Conservation (phyloP, 805 yeast species). For the Huiozyma sinensis region DNA sequence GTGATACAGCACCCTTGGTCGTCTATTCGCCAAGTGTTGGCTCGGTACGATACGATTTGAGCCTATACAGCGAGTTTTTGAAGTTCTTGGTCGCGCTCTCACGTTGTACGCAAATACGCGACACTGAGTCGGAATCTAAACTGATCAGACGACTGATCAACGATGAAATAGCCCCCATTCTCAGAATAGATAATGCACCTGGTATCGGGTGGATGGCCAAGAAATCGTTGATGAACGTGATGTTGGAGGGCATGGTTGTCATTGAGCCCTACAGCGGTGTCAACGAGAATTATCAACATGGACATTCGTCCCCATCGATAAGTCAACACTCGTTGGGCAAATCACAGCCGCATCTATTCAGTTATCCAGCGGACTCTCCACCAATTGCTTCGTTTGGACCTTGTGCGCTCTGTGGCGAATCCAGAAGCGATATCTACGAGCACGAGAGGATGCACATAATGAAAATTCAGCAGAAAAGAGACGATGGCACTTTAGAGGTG, state of each 20-base stretch:
- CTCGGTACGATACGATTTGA: constrained; percentile 34
- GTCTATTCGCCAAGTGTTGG: constrained; percentile 34
- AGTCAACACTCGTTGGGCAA: neutral
- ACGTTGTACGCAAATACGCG: constrained; percentile 27
- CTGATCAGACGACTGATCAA: constrained; percentile 54
- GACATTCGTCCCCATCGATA: constrained; percentile 10
- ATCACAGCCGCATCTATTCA: constrained; percentile 31
- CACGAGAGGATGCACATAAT: constrained; percentile 70
- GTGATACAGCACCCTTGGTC: constrained; percentile 4
- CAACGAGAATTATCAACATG: constrained; percentile 57
- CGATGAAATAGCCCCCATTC: constrained; percentile 73
- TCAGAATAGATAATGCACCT: constrained; percentile 53
- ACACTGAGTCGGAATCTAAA: constrained; percentile 34
- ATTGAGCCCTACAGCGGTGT: constrained; percentile 82
- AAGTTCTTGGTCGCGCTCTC: constrained; percentile 30
- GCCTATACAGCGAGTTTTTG: constrained; percentile 30
- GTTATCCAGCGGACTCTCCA: constrained; percentile 38
- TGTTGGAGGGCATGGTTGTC: constrained; percentile 70
- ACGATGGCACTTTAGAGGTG: constrained; percentile 21
- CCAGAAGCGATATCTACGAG: constrained; percentile 54
- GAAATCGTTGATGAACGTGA: constrained; percentile 49
- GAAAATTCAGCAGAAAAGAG: constrained; percentile 34
- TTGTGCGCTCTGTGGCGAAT: constrained; percentile 81
- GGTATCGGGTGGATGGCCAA: constrained; percentile 53
- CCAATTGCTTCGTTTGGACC: constrained; percentile 69